Conservation (phyloP, 2,329 filamentous ascomycete species). For the Alternaria novae-zelandiae region DNA sequence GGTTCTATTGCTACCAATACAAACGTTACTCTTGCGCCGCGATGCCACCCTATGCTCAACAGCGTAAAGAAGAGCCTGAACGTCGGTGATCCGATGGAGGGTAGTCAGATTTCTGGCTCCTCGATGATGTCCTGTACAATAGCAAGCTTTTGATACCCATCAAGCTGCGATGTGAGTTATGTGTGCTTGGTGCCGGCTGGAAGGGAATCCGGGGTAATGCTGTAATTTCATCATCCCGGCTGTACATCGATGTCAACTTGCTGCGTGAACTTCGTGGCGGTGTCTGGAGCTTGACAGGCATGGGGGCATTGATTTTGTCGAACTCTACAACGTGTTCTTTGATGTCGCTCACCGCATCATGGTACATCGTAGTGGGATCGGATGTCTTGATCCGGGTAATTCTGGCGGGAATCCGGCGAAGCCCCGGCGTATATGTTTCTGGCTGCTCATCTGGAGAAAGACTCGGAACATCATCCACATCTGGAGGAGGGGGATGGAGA, state of each 20-base stretch:
- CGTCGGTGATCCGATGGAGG: not conserved
- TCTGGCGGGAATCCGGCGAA: not conserved
- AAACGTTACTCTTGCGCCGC: not conserved
- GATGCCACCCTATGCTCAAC: not conserved
- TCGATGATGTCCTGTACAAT: conserved; percentile 21
- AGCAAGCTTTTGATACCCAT: conserved; percentile 30
- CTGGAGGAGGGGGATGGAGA: conserved; percentile 22
- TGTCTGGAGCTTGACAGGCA: conserved; percentile 30
- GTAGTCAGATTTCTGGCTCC: not conserved
- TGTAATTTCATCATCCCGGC: conserved; percentile 22
- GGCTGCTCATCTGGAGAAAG: conserved; percentile 19
- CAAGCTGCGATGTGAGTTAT: conserved; percentile 19
- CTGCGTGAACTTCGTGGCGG: conserved; percentile 22
- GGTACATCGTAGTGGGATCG: conserved; percentile 5
- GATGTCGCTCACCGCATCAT: conserved; percentile 28
- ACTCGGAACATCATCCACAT: conserved; percentile 28
- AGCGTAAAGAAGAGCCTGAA: not conserved
- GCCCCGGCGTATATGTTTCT: not conserved
- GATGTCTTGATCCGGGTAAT: conserved; percentile 11
- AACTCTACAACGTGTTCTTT: conserved; percentile 34
- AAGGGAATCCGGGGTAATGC: conserved; percentile 19
- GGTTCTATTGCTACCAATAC: not conserved
- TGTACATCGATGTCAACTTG: conserved; percentile 12
- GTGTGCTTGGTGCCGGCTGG: not conserved
- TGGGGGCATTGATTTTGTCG: conserved; percentile 24